Percentiles rank a stretch among this genome's conserved stretches.
Evolutionary conservation across 2,329 filamentous ascomycete genomes (phyloP).

Genomic region (Botryosphaeria dothidea): DNA sequence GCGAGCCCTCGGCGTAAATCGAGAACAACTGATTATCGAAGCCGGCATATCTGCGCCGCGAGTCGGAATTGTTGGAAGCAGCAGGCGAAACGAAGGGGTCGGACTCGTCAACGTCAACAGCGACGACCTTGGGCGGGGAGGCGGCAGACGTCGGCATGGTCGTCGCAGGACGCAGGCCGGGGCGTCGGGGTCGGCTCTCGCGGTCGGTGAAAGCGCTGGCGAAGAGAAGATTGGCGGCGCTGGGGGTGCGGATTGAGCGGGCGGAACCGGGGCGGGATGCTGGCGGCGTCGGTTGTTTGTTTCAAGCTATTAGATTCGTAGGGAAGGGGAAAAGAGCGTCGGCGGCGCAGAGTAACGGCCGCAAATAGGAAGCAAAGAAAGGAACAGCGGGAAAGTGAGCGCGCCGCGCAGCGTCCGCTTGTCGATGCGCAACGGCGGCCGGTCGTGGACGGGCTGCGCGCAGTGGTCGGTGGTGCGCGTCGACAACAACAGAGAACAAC

Average conservation of each 20-base stretch:
- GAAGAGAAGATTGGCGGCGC: conserved; percentile 5
- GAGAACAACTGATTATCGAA: conserved; percentile 82
- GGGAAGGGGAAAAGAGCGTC: conserved; percentile 17
- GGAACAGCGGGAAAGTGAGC: neutral
- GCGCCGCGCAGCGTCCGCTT: neutral
- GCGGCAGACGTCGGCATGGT: conserved; percentile 47
- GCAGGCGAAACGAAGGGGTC: conserved; percentile 48
- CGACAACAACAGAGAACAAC: conserved; percentile 6
- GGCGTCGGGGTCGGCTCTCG: conserved; percentile 4
- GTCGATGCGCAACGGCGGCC: neutral
- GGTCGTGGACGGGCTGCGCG: neutral
- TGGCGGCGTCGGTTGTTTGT: conserved; percentile 15
- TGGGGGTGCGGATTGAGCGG: neutral
- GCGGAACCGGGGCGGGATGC: neutral
- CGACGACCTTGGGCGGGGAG: conserved; percentile 41
- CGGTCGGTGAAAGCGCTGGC: neutral
- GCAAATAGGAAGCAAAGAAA: conserved; percentile 4
- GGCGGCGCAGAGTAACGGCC: conserved; percentile 1
- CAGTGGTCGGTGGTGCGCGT: neutral
- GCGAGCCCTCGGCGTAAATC: conserved; percentile 74
- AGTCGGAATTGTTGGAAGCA: conserved; percentile 31
- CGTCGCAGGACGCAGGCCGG: neutral
- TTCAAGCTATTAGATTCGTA: conserved; percentile 19
- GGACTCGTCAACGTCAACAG: conserved; percentile 37
- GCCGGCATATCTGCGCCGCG: conserved; percentile 71